Base-by-base conservation (phyloP, 768 basidiomycete species). In the Scleroderma citrinum region DNA sequence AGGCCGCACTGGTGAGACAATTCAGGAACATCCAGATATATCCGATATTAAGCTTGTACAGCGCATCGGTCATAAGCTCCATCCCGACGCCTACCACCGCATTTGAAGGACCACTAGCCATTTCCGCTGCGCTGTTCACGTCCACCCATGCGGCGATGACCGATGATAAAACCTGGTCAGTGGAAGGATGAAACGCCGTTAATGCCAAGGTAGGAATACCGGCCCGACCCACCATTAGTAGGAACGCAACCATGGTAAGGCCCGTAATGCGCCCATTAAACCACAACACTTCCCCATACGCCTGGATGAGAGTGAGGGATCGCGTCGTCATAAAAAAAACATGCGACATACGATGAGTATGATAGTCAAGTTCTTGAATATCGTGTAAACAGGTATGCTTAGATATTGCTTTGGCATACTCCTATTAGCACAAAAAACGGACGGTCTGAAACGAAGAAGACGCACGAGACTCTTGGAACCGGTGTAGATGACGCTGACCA, bases 341-440 rank as follows among this genome's bases (percentile, higher is more conserved):
- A 46, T 19, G 12, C 16, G 29, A 74, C 86, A 56, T 55, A 92
- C 94, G 62, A 98, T 98, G 24, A 99, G 78, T 56, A 99, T 98
- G 60, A 98, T 99, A n/a, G 96, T 97, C 60, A 98, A 63, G 65
- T 99, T 99, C 70, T 99, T 99, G 80, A 98, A 98, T 55, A 99
- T 98, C 1, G 96, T 98, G 70, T 97, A 99, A 23, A 97, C 84
- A 0, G 96, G 96, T 68, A 99, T 98, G 56, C 83, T 89, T 43
- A 99, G 76, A 69, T 84, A 92, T 94, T 98, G 96, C 93, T 97
- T 67, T 5, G 13, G 31, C 12, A 39, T 10, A 19, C 19, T 42
- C 44, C 23, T 19, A 47, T 46, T 20, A n/a, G 20, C 30, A 48
- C 48, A 45, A 19, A 26, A 32, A 10, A 14, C 23, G 12, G 24